Percentiles rank a stretch among this genome's conserved stretches.
Conservation (phyloP, 2,329 filamentous ascomycete species). For the Clonostachys sp. region DNA sequence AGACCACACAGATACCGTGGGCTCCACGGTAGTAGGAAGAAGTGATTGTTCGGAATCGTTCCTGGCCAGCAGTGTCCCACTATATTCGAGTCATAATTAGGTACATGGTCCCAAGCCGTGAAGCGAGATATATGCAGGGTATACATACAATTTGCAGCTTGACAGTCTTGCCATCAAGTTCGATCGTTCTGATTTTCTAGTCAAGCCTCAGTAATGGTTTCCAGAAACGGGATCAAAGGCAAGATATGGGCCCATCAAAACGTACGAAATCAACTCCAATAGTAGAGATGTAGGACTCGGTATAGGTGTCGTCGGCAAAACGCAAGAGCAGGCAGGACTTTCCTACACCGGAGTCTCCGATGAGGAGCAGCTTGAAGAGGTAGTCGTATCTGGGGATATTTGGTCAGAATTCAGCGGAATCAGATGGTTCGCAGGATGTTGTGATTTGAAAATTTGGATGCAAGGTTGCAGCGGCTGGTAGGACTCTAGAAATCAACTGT, state of each 20-base stretch:
- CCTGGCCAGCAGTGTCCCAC: constrained; percentile 99
- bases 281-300: constrained; percentile 98
- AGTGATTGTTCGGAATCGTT: constrained; percentile 99
- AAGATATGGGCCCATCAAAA: constrained; percentile 13
- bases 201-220: constrained; percentile 6
- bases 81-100: constrained; percentile 30
- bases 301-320: constrained; percentile 99
- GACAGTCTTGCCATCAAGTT: constrained; percentile 98
- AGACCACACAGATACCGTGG: constrained; percentile 98
- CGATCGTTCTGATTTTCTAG: constrained; percentile 99
- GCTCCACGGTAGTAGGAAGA: constrained; percentile 99
- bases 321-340: constrained; percentile 98
- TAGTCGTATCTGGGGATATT: constrained; percentile 85
- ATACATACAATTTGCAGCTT: constrained; percentile 94
- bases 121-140: neutral
- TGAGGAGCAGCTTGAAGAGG: constrained; percentile 99
- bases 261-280: constrained; percentile 98
- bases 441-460: constrained; percentile 14
- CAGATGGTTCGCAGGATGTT: neutral
- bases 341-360: constrained; percentile 99
- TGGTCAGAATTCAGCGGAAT: constrained; percentile 6
- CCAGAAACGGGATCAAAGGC: neutral
- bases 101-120: neutral
- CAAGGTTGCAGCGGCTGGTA: constrained; percentile 13
- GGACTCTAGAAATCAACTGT: constrained; percentile 3